Conservation (phyloP, 495 filamentous ascomycete species). For the Lentithecium fluviatile region DNA sequence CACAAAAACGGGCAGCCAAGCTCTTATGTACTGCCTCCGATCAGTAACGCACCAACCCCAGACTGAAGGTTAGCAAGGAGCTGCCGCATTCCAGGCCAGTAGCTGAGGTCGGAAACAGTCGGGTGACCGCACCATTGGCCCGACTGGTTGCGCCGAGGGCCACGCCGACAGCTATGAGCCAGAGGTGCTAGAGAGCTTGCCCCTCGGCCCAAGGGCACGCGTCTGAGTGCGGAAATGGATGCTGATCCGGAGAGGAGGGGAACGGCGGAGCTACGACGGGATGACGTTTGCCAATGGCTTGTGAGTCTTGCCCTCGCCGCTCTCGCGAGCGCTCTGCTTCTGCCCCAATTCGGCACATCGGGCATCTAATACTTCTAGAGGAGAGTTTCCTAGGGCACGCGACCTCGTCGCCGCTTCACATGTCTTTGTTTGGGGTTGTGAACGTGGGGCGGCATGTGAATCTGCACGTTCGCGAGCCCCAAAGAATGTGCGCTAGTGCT, state of each 20-base stretch:
- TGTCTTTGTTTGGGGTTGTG: not conserved
- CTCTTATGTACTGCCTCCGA: slow-evolving; percentile 16
- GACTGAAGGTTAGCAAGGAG: slow-evolving; percentile 10
- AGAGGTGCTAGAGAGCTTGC: slow-evolving; percentile 1
- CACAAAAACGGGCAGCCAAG: slow-evolving; percentile 24
- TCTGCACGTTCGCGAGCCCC: slow-evolving; percentile 7
- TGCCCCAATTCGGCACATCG: not conserved
- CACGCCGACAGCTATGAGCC: not conserved
- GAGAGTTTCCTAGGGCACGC: not conserved
- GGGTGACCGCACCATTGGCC: slow-evolving; percentile 29
- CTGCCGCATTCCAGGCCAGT: slow-evolving; percentile 15
- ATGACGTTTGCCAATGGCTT: slow-evolving; percentile 37
- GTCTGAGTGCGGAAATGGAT: not conserved
- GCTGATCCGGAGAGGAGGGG: slow-evolving; percentile 13
- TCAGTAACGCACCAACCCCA: slow-evolving; percentile 6
- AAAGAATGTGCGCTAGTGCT: not conserved
- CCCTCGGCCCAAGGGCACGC: slow-evolving; percentile 36
- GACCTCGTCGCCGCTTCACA: slow-evolving; percentile 16
- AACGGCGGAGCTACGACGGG: slow-evolving; percentile 14
- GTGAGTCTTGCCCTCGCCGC: not conserved
- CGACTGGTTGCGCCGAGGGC: slow-evolving; percentile 25
- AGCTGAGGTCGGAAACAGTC: slow-evolving; percentile 16
- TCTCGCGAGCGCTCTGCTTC: not conserved
- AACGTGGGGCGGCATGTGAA: slow-evolving; percentile 1
- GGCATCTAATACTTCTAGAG: not conserved